Percentiles rank a stretch among this genome's conserved stretches.
Conservation (phyloP, 2,329 filamentous ascomycete genomes). For the Hypocrella siamensis region DNA sequence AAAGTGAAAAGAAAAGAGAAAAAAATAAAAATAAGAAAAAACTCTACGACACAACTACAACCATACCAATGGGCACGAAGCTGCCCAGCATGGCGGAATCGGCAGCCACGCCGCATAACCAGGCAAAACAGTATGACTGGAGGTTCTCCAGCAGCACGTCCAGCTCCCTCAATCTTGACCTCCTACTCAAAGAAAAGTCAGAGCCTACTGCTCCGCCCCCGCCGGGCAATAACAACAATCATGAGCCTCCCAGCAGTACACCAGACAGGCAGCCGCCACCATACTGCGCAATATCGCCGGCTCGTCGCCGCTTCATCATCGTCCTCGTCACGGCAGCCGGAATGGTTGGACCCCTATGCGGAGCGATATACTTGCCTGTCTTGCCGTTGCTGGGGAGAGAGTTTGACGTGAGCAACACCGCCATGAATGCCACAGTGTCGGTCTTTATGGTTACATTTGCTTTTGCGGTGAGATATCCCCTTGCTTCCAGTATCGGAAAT, state of each 20-base stretch:
- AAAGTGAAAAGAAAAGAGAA: background rate
- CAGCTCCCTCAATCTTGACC: too few species aligned
- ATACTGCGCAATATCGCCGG: constrained; percentile 21
- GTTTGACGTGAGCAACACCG: constrained; percentile 18
- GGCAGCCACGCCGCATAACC: too few species aligned
- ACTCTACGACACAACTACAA: background rate
- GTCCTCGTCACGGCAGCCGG: constrained; percentile 22
- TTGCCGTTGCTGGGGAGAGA: constrained; percentile 20
- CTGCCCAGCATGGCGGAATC: too few species aligned
- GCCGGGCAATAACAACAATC: too few species aligned
- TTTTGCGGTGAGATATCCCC: constrained; percentile 13
- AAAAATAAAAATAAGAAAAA: background rate
- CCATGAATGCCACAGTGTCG: constrained; percentile 26
- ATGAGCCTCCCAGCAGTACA: too few species aligned
- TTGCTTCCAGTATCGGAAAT: too few species aligned
- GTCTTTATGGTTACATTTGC: constrained; percentile 28
- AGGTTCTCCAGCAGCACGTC: too few species aligned
- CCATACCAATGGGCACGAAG: too few species aligned
- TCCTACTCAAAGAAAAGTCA: too few species aligned
- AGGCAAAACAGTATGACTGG: too few species aligned
- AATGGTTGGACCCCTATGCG: constrained; percentile 25
- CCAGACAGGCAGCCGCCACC: too few species aligned
- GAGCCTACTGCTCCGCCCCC: too few species aligned
- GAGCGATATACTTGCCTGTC: constrained; percentile 26
- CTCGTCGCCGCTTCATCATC: constrained; percentile 20